Evolutionary conservation across 805 yeast species (phyloP).

Genomic region (Candida maesae): DNA sequence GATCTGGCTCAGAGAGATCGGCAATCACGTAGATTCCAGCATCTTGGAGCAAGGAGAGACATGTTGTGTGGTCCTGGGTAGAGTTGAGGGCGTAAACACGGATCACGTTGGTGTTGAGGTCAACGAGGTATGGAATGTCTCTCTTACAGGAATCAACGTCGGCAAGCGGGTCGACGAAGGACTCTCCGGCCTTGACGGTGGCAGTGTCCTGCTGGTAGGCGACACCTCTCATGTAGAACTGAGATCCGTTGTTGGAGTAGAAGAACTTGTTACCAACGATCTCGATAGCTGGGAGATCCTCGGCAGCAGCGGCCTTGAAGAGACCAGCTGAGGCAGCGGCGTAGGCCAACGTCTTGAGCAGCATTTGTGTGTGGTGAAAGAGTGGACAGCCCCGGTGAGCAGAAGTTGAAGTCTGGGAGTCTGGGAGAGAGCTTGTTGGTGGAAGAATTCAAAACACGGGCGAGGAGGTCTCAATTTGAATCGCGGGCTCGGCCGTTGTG

Average conservation of each 20-base stretch:
- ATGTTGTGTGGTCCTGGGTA: conserved; percentile 58
- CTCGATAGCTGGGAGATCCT: conserved; percentile 59
- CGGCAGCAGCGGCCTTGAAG: conserved; percentile 34
- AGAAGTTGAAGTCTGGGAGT: no score
- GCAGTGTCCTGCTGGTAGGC: conserved; percentile 75
- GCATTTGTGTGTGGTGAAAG: conserved; percentile 24
- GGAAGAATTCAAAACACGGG: not conserved
- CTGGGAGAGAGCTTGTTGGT: not conserved
- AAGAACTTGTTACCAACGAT: conserved; percentile 75
- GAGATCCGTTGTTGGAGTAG: conserved; percentile 74
- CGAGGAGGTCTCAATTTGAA: not conserved
- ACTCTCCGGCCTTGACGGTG: conserved; percentile 38
- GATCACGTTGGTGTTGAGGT: conserved; percentile 61
- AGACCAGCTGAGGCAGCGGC: conserved; percentile 36
- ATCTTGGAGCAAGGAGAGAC: conserved; percentile 62
- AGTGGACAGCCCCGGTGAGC: not conserved
- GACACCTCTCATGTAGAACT: conserved; percentile 71
- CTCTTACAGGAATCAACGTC: conserved; percentile 57
- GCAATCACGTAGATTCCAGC: conserved; percentile 82
- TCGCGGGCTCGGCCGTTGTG: not conserved
- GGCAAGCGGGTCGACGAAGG: conserved; percentile 70
- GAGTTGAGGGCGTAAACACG: conserved; percentile 74
- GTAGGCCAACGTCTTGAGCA: conserved; percentile 30
- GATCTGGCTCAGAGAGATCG: conserved; percentile 66
- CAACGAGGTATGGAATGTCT: conserved; percentile 68